Percentiles rank a stretch among this genome's conserved stretches.
phyloP scores from a whole-genome alignment of 2,329 filamentous ascomycete species.

The Epichloe festucae region DNA sequence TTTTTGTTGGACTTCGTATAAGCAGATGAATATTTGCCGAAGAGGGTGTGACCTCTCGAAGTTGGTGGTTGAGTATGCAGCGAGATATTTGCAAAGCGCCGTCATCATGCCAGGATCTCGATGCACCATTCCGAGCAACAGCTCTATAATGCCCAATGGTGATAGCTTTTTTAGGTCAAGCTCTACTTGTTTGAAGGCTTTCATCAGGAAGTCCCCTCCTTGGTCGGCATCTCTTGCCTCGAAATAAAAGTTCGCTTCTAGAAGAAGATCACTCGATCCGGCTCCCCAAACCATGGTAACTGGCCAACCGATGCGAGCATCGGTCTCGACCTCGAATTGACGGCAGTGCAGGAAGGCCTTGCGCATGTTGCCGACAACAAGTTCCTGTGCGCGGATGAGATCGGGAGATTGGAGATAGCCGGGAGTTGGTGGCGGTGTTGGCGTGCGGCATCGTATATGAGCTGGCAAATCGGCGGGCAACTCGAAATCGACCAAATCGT shows the following conservation, averaged over 20 bases:
- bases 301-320: constrained; percentile 26
- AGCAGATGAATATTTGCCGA: constrained; percentile 27
- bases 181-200: constrained; percentile 30
- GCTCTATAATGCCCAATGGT: constrained; percentile 29
- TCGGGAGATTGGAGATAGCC: constrained; percentile 30
- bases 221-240: constrained; percentile 26
- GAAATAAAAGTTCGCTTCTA: constrained; percentile 30
- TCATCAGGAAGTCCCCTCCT: constrained; percentile 27
- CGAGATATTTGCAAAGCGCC: constrained; percentile 32
- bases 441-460: constrained; percentile 31
- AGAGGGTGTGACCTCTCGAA: constrained; percentile 29
- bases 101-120: constrained; percentile 31
- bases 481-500: constrained; percentile 35
- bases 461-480: constrained; percentile 28
- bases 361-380: constrained; percentile 29
- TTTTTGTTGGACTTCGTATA: constrained; percentile 33
- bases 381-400: constrained; percentile 29
- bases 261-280: constrained; percentile 29
- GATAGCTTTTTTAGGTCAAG: constrained; percentile 29
- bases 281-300: constrained; percentile 31
- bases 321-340: constrained; percentile 27
- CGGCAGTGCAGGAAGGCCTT: constrained; percentile 32
- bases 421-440: constrained; percentile 29
- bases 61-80: constrained; percentile 30
- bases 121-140: constrained; percentile 30